A percentile compares a stretch with the other conserved stretches of the same genome.
Conservation (phyloP, 352 stramenopile genomes). For the Globisporangium canariense region DNA sequence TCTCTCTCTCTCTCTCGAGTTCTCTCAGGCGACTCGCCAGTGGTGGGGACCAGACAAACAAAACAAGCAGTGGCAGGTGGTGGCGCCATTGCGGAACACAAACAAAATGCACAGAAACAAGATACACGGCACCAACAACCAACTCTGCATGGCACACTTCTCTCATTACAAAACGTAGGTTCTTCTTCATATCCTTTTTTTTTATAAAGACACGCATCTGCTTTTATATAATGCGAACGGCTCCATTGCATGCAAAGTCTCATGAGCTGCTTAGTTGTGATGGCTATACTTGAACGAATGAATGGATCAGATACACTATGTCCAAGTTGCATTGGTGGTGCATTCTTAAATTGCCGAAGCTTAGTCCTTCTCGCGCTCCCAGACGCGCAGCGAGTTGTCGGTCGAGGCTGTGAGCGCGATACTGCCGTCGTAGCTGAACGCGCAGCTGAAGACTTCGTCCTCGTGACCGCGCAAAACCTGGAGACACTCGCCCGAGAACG, state of each 20-base stretch:
- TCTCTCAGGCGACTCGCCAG: not conserved
- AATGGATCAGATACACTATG: not conserved
- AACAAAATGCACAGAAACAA: constrained; percentile 6
- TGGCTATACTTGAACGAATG: not conserved
- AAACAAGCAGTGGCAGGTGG: too few species aligned
- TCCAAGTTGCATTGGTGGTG: too few species aligned
- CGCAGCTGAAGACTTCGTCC: constrained; percentile 54
- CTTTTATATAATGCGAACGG: not conserved
- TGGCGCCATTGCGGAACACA: too few species aligned
- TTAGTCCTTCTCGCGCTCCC: constrained; percentile 26
- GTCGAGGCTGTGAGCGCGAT: constrained; percentile 45
- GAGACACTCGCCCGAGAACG: constrained; percentile 61
- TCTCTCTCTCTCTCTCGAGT: not conserved
- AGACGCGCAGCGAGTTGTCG: constrained; percentile 73
- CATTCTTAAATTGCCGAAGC: not conserved
- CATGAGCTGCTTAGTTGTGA: not conserved
- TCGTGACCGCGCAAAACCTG: constrained; percentile 61
- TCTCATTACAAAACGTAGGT: constrained; percentile 9
- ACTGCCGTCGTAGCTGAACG: constrained; percentile 63
- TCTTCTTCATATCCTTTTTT: constrained; percentile 9
- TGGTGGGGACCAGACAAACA: not conserved
- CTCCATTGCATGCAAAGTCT: not conserved
- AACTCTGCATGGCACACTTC: constrained; percentile 3
- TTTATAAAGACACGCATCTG: not conserved
- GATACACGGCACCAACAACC: constrained; percentile 5